Conservation (phyloP, 2,329 filamentous ascomycete genomes). For the Diaporthe amygdali region DNA sequence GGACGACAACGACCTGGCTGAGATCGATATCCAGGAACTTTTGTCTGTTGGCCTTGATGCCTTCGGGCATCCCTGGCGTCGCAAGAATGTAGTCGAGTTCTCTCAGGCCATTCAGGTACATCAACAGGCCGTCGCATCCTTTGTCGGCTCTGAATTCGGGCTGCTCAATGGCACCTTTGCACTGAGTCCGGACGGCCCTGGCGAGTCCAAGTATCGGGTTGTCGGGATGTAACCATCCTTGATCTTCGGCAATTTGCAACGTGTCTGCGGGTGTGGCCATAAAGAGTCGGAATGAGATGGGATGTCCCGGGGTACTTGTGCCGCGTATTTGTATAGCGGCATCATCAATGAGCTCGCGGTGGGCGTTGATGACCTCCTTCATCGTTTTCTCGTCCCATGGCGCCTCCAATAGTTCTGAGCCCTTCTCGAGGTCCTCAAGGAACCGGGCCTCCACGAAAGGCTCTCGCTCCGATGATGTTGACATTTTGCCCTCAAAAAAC, state of each 20-base stretch:
- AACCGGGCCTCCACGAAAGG: conserved; percentile 24
- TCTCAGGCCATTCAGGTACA: conserved; percentile 15
- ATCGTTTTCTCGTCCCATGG: conserved; percentile 4
- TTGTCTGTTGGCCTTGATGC: conserved; percentile 19
- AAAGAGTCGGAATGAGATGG: conserved; percentile 21
- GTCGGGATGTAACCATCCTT: conserved; percentile 16
- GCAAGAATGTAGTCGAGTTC: conserved; percentile 10
- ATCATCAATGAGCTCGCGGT: conserved; percentile 22
- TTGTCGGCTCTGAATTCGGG: conserved; percentile 20
- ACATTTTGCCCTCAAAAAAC: conserved; percentile 5
- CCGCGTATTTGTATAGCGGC: conserved; percentile 22
- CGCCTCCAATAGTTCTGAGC: conserved; percentile 10
- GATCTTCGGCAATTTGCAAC: conserved; percentile 17
- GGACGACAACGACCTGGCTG: neutral
- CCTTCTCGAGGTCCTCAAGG: conserved; percentile 19
- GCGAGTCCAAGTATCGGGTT: conserved; percentile 12
- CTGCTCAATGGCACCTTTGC: conserved; percentile 19
- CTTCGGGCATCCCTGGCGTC: conserved; percentile 16
- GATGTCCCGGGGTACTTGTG: neutral
- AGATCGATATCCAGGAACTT: conserved; percentile 9
- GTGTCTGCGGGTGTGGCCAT: conserved; percentile 20
- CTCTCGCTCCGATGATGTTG: conserved; percentile 21
- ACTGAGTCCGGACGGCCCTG: neutral
- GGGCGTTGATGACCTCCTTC: conserved; percentile 18
- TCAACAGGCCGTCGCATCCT: conserved; percentile 17